Evolutionary conservation across 306 rosid species (phyloP).

Genomic region (Cicer yamashitae): DNA sequence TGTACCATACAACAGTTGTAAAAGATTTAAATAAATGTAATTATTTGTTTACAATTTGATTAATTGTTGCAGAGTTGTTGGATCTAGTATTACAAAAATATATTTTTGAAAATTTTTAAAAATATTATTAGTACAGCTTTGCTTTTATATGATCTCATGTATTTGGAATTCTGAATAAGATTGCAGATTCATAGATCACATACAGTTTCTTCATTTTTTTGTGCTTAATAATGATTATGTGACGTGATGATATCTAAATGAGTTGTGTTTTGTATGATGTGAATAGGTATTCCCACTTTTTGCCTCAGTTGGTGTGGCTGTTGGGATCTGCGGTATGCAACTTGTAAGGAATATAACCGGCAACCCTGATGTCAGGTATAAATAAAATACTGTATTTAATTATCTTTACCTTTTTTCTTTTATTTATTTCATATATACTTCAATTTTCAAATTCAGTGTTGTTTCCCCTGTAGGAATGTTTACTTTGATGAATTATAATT

Average conservation of each 20-base stretch:
- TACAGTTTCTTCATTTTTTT: no score
- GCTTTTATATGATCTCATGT: no score
- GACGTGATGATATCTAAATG: background rate
- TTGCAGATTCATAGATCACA: no score
- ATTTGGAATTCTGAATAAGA: no score
- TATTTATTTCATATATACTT: background rate
- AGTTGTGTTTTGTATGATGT: constrained; percentile 4
- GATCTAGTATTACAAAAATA: background rate
- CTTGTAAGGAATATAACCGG: constrained; percentile 74
- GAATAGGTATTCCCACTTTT: constrained; percentile 86
- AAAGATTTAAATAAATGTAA: no score
- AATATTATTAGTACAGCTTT: no score
- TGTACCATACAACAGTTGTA: no score
- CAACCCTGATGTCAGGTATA: constrained; percentile 96
- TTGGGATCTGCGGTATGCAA: constrained; percentile 85
- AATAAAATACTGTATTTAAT: background rate
- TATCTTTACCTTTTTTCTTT: background rate
- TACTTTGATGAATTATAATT: background rate
- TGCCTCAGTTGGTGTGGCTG: constrained; percentile 77
- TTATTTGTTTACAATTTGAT: no score
- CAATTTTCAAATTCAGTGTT: constrained; percentile 6
- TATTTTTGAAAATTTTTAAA: no score
- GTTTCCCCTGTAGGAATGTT: background rate
- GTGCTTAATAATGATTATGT: background rate
- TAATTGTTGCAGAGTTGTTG: background rate